Evolutionary conservation across 2,329 filamentous ascomycete species (phyloP), one percentile per base, ranked within the genome.

Genomic region (Fusarium camptoceras): DNA sequence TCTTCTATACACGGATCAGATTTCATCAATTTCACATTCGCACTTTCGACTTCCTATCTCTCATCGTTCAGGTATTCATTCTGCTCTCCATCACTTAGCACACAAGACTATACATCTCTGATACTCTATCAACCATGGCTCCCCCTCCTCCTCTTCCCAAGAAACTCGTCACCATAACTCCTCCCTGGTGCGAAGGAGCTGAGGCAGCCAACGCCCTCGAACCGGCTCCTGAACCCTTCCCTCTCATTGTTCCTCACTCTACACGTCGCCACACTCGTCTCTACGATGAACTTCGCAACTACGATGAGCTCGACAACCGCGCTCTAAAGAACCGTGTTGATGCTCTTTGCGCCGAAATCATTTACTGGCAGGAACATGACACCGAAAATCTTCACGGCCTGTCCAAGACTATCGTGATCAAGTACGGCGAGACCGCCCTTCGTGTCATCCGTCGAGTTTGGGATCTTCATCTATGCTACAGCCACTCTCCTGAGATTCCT

Each of bases 351-450:
- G 41, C 46, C 3, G 73, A 75, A 41, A 62, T 75, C 22, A 4
- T 47, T 9, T 18, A 71, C 14, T 54, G 56, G 44, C 49, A 66
- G 41, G 43, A 64, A 24, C 44, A 47, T 1, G 65, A 68, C 42
- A 37, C 30, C 9, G 41, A 54, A 18, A 47, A 59, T n/a, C n/a
- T 74, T 7, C 48, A 75, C 28, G 69, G 67, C 6, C 37, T 75
- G 8, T 70, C 73, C 25, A 64, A 54, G 18, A 24, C n/a, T 2
- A 56, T 75, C 14, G 54, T 75, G 20, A 39, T 54, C 30, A 71
- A 71, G 49, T 74, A 68, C 22, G 73, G 73, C 8, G 73, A 75
- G 53, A 59, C 49, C 6, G 46, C 73, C 24, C 37, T 70, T 4
- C 71, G 63, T 2, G 58, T 70, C 18, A 37, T 75, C 6, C 59